Evolutionary conservation across 2,329 filamentous ascomycete species (phyloP).

Genomic region (Fusarium liriodendri): DNA sequence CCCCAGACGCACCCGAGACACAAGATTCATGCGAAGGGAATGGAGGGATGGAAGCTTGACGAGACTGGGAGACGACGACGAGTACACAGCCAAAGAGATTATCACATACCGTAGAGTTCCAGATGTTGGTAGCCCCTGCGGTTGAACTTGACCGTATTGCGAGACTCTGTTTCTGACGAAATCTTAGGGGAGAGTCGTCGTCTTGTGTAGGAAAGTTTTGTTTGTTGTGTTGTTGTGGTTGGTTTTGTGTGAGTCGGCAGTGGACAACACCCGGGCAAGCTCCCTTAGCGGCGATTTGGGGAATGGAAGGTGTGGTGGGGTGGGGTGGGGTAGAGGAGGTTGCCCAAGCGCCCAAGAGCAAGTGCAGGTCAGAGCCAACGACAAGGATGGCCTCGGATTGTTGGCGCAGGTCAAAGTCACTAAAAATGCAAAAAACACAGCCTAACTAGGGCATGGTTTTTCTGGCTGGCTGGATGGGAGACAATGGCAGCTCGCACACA

Average conservation of each 20-base stretch:
- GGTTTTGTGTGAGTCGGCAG: conserved; percentile 37
- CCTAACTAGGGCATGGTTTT: conserved; percentile 16
- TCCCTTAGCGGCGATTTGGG: conserved; percentile 39
- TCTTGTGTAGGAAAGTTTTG: conserved; percentile 11
- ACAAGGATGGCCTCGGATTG: conserved; percentile 2
- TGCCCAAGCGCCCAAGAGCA: conserved; percentile 4
- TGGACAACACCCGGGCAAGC: conserved; percentile 27
- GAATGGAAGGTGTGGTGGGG: conserved; percentile 30
- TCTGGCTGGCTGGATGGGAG: not conserved
- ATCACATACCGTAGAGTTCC: conserved; percentile 20
- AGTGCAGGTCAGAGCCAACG: conserved; percentile 7
- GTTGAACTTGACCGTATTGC: not conserved
- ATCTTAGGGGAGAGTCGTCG: not conserved
- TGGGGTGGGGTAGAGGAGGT: conserved; percentile 33
- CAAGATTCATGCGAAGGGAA: conserved; percentile 18
- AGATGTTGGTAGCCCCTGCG: not conserved
- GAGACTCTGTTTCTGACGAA: not conserved
- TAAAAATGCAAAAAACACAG: not conserved
- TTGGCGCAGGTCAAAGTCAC: not conserved
- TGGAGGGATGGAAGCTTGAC: not conserved
- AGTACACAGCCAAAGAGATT: not conserved
- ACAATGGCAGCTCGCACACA: not conserved
- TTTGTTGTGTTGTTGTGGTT: conserved; percentile 27
- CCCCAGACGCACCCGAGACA: conserved; percentile 33
- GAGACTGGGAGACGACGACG: not conserved